Base-by-base conservation (phyloP, 345 rosid genomes). In the Trapa incisa region DNA sequence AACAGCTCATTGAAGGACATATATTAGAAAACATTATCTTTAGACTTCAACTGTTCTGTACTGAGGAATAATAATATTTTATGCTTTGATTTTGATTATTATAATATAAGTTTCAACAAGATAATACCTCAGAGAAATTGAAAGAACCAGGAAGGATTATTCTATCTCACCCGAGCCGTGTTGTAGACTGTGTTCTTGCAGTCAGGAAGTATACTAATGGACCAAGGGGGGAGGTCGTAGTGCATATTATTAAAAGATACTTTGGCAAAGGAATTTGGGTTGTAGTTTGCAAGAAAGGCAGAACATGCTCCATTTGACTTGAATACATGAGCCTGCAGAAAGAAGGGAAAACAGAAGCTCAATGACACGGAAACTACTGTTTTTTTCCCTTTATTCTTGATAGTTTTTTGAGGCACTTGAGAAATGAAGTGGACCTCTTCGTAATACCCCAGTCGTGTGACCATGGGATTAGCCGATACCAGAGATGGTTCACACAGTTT, bases 241-340 rank as follows among this genome's bases (percentile, higher is more conserved):
- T 91, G 97, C 83, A 68, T 84, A 73, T 74, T 83, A 58, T 89
- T 72, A 42, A 88, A 95, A 52, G 94, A 68, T 68, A 95, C 98
- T 76, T 79, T 91, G 10, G 96, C 85, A 47, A 71, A 84, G 67
- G 96, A 79, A 63, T 65, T 77, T 65, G 81, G 79, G 70, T 95
- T 78, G 78, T 89, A 85, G 73, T 95, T 95, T 64, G 97, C 82
- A 71, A 95, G 90, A 82, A 95, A 95, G 56, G 97, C 99, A 47
- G 99, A 88, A 77, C 99, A 95, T 65, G 79, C 94, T 61, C 97
- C 96, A 35, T 81, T 83, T 1, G 89, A 74, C 71, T 85, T 88
- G 87, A 86, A 91, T 39, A 91, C 88, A 75, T 81, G 96, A 79
- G 98, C 98, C 97, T 91, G 86, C 74, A 82, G 67, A 12, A 22